Base-by-base conservation (phyloP, 2,329 filamentous ascomycete genomes). In the Microcyclospora tardicrescens region DNA sequence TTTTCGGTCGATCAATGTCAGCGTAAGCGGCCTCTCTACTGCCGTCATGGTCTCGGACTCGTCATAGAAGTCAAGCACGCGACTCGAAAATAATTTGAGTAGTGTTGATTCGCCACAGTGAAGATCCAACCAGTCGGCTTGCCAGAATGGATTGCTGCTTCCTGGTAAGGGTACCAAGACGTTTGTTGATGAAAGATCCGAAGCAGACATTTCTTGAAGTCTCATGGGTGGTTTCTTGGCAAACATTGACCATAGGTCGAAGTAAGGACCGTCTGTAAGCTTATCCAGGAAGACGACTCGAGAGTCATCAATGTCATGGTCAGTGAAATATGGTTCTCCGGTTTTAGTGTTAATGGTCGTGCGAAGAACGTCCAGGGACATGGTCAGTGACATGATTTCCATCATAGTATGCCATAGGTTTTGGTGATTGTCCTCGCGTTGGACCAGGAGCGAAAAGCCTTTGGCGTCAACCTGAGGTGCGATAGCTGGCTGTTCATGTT, bases 391-490 rank as follows among this genome's bases (percentile, higher is more conserved):
- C 40, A 42, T 42, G 33, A 42, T 40, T 32, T 42, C 28, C 40
- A 42, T 42, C 13, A 42, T 28, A 10, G 31, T 28, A 19, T 42
- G 40, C 40, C 40, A 42, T n/a, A 42, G 19, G 24, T 42, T 42
- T 5, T 15, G 19, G 16, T 30, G 33, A 16, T 36, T 39, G 13
- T 42, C 33, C 33, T 42, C 40, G 11, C 40, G 37, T 24, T 42
- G 31, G 8, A 42, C 36, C 16, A 40, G 15, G 11, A 42, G 29
- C 13, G 24, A 34, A 15, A 36, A 28, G 8, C 35, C 37, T 16
- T 24, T 32, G 2, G 16, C 12, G 11, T 36, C 33, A n/a, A 16
- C 6, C 11, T 14, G 24, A n/a, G 9, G 12, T n/a, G 8, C 28
- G 27, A 10, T 32, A 32, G 5, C 10, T 15, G 30, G 12, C 30